A percentile compares a stretch with the other conserved stretches of the same genome.
phyloP scores from a whole-genome alignment of 768 basidiomycete species.

The Termitomyces sp. region DNA sequence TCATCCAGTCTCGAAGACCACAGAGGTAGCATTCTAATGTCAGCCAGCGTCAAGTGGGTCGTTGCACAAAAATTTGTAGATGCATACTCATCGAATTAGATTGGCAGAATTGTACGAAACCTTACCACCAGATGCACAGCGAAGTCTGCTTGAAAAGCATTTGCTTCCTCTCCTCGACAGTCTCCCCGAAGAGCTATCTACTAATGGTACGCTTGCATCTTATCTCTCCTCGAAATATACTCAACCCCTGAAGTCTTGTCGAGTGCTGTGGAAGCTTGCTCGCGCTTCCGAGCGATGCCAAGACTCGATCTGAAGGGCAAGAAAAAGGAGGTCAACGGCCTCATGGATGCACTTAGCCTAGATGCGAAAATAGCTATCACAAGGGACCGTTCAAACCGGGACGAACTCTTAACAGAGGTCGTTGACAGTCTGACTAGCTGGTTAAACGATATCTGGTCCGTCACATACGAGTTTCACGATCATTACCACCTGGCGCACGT shows the following conservation, averaged over 20 bases:
- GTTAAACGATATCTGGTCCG: constrained; percentile 61
- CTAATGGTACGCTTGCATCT: constrained; percentile 24
- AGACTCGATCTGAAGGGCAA: constrained; percentile 47
- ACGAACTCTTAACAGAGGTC: constrained; percentile 52
- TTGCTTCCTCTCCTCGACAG: constrained; percentile 44
- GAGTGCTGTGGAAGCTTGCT: constrained; percentile 35
- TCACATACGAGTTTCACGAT: constrained; percentile 53
- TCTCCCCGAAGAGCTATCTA: constrained; percentile 30
- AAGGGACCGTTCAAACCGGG: constrained; percentile 48
- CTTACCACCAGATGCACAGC: constrained; percentile 51
- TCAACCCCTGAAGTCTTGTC: constrained; percentile 22
- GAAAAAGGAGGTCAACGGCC: constrained; percentile 45
- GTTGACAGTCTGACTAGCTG: constrained; percentile 51
- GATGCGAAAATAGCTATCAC: constrained; percentile 50
- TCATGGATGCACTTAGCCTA: constrained; percentile 48
- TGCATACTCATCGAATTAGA: constrained; percentile 21
- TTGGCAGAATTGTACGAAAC: constrained; percentile 43
- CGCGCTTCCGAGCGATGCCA: constrained; percentile 35
- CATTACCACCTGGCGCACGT: constrained; percentile 48
- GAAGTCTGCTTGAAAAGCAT: constrained; percentile 42
- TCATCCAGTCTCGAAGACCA: background rate
- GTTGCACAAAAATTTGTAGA: too few species aligned
- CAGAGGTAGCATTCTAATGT: background rate
- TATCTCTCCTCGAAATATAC: background rate
- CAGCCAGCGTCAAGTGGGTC: background rate